Conservation (phyloP, 768 basidiomycete genomes). For the Russula lepida region DNA sequence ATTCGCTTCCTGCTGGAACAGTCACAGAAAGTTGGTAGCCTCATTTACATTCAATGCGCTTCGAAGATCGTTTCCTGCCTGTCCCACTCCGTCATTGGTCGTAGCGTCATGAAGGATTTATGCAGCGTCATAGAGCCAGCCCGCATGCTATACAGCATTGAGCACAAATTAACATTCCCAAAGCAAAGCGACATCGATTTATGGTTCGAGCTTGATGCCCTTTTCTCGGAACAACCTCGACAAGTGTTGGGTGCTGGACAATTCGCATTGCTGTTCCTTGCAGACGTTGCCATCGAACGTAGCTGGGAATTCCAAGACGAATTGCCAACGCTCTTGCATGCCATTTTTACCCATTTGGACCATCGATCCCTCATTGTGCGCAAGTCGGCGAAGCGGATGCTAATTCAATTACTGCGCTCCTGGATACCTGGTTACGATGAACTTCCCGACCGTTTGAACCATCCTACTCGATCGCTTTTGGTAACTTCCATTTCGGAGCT, state of each 20-base stretch:
- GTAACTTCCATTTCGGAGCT: constrained; percentile 45
- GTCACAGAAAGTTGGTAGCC: constrained; percentile 73
- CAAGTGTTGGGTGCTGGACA: constrained; percentile 74
- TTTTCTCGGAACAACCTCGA: constrained; percentile 66
- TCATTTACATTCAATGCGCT: constrained; percentile 69
- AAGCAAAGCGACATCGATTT: constrained; percentile 61
- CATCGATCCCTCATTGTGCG: constrained; percentile 65
- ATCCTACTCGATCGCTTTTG: constrained; percentile 40
- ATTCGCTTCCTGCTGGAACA: constrained; percentile 82
- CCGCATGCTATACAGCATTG: constrained; percentile 72
- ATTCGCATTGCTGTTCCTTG: constrained; percentile 79
- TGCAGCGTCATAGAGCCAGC: constrained; percentile 77
- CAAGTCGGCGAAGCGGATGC: constrained; percentile 61
- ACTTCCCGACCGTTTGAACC: constrained; percentile 47
- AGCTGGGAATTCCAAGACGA: constrained; percentile 67
- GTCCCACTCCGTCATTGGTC: constrained; percentile 65
- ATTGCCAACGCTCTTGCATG: constrained; percentile 69
- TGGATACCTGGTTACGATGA: constrained; percentile 76
- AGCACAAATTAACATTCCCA: constrained; percentile 56
- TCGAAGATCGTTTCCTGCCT: constrained; percentile 78
- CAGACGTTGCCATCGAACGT: constrained; percentile 66
- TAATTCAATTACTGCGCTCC: constrained; percentile 77
- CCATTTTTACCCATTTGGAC: constrained; percentile 75
- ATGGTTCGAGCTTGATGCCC: constrained; percentile 70
- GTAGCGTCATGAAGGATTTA: constrained; percentile 72